Conservation (phyloP, 2,329 filamentous ascomycete genomes). For the Nemania diffusa region DNA sequence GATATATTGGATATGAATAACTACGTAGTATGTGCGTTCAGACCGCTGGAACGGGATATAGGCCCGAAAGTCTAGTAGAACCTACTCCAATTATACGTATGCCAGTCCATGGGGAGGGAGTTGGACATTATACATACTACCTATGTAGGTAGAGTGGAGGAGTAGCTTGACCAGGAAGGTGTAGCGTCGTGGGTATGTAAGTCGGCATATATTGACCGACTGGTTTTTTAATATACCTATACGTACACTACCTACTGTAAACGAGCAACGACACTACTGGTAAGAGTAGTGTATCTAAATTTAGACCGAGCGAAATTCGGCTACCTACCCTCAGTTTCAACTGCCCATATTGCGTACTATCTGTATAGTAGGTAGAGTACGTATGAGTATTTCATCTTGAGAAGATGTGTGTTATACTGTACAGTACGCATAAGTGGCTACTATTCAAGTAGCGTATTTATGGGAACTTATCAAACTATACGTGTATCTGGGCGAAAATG, state of each 20-base stretch:
- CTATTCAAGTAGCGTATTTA: not conserved
- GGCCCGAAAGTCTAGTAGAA: constrained; percentile 28
- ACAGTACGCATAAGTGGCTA: not conserved
- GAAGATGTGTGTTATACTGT: not conserved
- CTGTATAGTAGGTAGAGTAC: not conserved
- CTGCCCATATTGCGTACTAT: not conserved
- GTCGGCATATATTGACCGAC: constrained; percentile 20
- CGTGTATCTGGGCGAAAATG: not conserved
- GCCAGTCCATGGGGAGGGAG: constrained; percentile 8
- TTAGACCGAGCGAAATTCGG: constrained; percentile 26
- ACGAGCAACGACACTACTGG: not conserved
- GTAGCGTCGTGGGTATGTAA: constrained; percentile 6
- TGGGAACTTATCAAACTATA: constrained; percentile 6
- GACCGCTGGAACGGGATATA: constrained; percentile 28
- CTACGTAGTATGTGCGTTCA: constrained; percentile 3
- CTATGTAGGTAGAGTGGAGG: constrained; percentile 21
- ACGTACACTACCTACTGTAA: not conserved
- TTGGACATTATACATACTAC: constrained; percentile 19
- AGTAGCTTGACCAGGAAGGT: constrained; percentile 37
- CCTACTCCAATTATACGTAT: constrained; percentile 33
- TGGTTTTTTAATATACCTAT: not conserved
- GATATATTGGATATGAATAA: not conserved
- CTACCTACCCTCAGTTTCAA: not conserved
- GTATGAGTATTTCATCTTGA: not conserved
- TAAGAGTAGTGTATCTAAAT: constrained; percentile 21